These are phyloP conservation scores for Beauveria asiatica DNA, from an alignment of 2,329 filamentous ascomycete species.

Conservation along the genomic window DNA sequence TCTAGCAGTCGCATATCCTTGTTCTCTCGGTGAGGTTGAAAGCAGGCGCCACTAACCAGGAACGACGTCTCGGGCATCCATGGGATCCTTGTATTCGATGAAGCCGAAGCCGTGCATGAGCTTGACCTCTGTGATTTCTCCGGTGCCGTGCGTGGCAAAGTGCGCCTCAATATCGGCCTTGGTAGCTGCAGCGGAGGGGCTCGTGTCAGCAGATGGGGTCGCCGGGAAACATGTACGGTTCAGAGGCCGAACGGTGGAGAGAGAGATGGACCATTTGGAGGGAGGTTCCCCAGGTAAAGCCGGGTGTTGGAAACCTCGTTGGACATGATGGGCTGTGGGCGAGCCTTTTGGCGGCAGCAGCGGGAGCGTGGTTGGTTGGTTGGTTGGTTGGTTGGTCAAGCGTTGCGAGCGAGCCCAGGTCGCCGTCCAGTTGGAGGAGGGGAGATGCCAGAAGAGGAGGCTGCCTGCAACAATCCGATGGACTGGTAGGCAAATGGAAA, in stretches of 20 bases:
- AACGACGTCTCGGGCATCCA: slow-evolving; percentile 97
- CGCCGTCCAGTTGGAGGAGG: not conserved
- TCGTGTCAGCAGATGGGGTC: slow-evolving; percentile 33
- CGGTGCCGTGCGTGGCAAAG: slow-evolving; percentile 91
- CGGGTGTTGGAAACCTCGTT: slow-evolving; percentile 82
- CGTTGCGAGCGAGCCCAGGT: not conserved
- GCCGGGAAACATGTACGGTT: slow-evolving; percentile 10
- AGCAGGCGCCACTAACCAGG: slow-evolving; percentile 59
- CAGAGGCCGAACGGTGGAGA: slow-evolving; percentile 4
- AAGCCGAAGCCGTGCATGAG: slow-evolving; percentile 99
- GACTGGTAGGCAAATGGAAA: slow-evolving; percentile 8
- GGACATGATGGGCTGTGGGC: slow-evolving; percentile 48
- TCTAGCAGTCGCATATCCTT: not conserved
- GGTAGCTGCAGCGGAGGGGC: slow-evolving; percentile 58
- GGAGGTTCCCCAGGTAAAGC: slow-evolving; percentile 96
- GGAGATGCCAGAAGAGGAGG: not conserved
- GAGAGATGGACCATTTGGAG: slow-evolving; percentile 68
- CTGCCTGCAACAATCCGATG: not conserved
- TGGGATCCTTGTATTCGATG: slow-evolving; percentile 97
- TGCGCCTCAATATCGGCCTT: slow-evolving; percentile 95
- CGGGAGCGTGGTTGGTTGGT: not conserved
- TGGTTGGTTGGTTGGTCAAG: not conserved
- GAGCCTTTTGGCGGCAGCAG: not conserved
- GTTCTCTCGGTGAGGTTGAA: not conserved
- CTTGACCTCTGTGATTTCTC: slow-evolving; percentile 98